Evolutionary conservation across 164 flowering plant species (phyloP), one percentile per base, ranked within the genome.

Genomic region (Magnolia kwangsiensis): DNA sequence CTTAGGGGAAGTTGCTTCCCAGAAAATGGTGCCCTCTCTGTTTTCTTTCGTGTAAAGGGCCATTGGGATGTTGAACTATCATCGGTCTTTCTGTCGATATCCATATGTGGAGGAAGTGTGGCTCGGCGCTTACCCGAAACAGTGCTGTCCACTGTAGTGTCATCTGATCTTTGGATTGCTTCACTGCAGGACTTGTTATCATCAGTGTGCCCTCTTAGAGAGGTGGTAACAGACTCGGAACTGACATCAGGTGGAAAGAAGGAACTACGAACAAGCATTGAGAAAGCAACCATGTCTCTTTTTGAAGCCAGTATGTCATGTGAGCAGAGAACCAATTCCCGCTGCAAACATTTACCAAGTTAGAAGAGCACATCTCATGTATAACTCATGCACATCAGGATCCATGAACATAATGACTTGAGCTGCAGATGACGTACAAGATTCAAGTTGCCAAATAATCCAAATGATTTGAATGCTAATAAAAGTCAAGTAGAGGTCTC

Each of bases 221-320:
- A 91, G n/a, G 98, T 94, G n/a, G 99, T 94, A 61, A 94, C 99
- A 11, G 98, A 94, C 76, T 92, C 98, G 5, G 99, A 91, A 78
- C 98, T 93, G 67, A 87, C 88, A 76, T 91, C 97, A 58, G 91
- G 90, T 21, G 80, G 89, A 63, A 84, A 78, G 76, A 85, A 87
- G 10, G 94, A 88, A 72, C 82, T 87, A 50, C 79, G 90, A 59
- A 80, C 86, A 69, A 89, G 89, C 59, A 81, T 75, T 10, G 94
- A 87, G 8, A 89, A 84, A 61, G 90, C 90, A 67, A 83, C 86
- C 66, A 88, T 78, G 61, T 92, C 93, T 78, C 96, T 85, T 79
- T 81, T 92, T 63, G 88, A 85, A 69, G 90, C 90, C 79, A 96
- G 91, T 69, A 94, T 83, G 18, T 89, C 90, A 77, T 94, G 98